Evolutionary conservation across 768 basidiomycete species (phyloP).

Genomic region (Suillus americanus): DNA sequence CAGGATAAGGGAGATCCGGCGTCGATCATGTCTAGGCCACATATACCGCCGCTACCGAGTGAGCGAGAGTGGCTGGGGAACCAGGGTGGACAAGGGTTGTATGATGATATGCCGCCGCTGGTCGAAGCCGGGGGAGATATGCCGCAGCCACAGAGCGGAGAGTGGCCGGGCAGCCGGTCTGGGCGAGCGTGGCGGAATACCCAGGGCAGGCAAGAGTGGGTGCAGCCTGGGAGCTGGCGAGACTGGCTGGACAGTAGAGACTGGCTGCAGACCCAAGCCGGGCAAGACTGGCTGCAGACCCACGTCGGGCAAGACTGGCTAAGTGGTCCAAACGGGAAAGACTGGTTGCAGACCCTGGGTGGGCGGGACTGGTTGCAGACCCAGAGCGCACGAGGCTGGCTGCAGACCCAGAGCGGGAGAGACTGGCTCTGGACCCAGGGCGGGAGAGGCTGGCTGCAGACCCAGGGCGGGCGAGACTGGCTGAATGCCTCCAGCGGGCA

Average conservation of each 20-base stretch:
- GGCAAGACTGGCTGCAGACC: no score
- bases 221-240: background rate
- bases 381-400: background rate
- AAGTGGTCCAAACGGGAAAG: no score
- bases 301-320: background rate
- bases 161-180: background rate
- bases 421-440: no score
- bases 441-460: no score
- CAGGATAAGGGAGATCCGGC: background rate
- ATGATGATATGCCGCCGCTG: background rate
- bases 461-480: background rate
- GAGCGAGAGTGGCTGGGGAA: background rate
- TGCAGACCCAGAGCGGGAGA: no score
- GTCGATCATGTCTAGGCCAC: no score
- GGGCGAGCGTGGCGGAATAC: background rate
- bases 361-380: no score
- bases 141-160: background rate
- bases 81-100: background rate
- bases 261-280: background rate
- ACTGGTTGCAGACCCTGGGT: background rate
- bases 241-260: background rate
- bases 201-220: background rate
- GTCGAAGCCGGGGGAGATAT: background rate
- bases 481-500: background rate
- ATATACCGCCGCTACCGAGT: background rate